Evolutionary conservation across 352 stramenopile species (phyloP), one percentile per base, ranked within the genome.

Genomic region (Phytophthora megakarya): DNA sequence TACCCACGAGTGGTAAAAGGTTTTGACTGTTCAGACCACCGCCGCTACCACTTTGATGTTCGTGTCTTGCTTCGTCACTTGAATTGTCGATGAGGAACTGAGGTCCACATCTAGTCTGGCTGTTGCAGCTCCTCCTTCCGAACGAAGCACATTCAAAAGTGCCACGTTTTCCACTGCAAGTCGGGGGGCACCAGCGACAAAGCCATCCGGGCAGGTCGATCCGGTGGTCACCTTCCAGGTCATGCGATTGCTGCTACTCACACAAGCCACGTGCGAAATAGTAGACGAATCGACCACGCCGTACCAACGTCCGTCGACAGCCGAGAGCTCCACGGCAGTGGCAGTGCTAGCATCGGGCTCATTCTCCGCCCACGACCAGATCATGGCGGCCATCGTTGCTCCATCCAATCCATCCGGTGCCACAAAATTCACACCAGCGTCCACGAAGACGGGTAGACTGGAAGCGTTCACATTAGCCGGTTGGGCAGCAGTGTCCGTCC

Each of bases 331-430:
- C 6, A 74, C 76, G 11, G 64, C 65, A 0, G 63, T 71, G 7
- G 73, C 62, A 10, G 73, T 70, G 15, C 28, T 57, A 0, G 44
- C 61, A 16, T 39, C 61, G 11, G 79, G 79, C 30, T 88, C 76
- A 19, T 78, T 76, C 19, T 63, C 26, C 2, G 78, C 76, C 75
- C 80, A 90, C 2, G 61, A 70, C 81, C 81, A 90, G 10, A 90
- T 53, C 75, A 85, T 81, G 1, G 78, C 72, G 5, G 72, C 63
- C 63, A 88, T 70, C 18, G 55, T 53, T 10, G 55, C 53, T 10
- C 75, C 78, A n/a, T 86, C 78, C 16, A 90, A 22, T 23, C 61
- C 58, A 39, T 90, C 81, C 0, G 79, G 73, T 12, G 81, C 78
- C 18, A 88, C 13, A 32, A 89, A 68, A 43, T 86, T 88, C 19